Conservation (phyloP, 305 asterid genomes). For the Andrographis paniculata region DNA sequence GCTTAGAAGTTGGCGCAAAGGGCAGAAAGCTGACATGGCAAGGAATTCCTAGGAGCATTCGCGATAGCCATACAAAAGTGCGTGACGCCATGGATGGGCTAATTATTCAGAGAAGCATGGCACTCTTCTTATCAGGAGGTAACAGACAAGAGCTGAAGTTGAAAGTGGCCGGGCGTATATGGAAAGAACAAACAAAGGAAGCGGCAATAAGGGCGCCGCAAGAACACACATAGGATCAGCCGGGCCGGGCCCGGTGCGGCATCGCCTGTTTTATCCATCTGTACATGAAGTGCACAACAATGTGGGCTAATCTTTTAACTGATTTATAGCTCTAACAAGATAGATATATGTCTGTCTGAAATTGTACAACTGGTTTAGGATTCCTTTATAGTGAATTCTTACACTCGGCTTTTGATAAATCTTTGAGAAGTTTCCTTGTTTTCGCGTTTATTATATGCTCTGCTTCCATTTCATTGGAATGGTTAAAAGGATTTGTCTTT, state of each 20-base stretch:
- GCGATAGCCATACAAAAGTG: conserved; percentile 56
- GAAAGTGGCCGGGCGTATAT: conserved; percentile 60
- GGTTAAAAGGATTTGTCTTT: no score
- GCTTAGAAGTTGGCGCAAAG: conserved; percentile 53
- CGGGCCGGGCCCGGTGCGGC: conserved; percentile 12
- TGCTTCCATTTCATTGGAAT: no score
- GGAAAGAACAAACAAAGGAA: conserved; percentile 47
- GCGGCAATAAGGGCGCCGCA: no score
- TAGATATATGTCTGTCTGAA: conserved; percentile 20
- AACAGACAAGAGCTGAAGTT: conserved; percentile 60
- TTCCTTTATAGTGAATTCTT: no score
- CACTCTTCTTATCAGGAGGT: conserved; percentile 62
- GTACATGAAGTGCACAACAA: conserved; percentile 21
- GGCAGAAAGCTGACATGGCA: conserved; percentile 67
- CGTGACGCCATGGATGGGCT: conserved; percentile 68
- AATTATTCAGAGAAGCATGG: conserved; percentile 62
- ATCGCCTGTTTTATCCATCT: conserved; percentile 8
- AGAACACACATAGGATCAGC: no score
- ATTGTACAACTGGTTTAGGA: conserved; percentile 2
- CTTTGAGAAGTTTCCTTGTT: no score
- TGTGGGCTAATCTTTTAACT: conserved; percentile 17
- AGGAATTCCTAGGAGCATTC: conserved; percentile 69
- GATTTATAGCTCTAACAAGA: conserved; percentile 6
- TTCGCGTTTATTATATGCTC: no score
- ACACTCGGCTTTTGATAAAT: no score